Percentiles rank a stretch among this genome's conserved stretches.
Evolutionary conservation across 192 early-diverging fungal species (phyloP).

Genomic region (Podila verticillata): DNA sequence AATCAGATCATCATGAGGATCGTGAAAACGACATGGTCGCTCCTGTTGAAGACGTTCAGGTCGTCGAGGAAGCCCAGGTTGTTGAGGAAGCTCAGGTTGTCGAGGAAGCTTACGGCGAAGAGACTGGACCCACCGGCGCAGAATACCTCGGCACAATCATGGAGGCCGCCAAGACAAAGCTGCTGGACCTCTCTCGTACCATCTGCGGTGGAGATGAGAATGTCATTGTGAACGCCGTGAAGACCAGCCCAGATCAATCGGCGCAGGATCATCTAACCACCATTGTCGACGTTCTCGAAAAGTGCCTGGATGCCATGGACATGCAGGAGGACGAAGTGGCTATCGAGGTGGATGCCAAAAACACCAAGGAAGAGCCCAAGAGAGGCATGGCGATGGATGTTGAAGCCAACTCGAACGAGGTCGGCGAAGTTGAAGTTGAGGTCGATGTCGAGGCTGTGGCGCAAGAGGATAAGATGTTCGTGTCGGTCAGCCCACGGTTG

Average conservation of each 20-base stretch:
- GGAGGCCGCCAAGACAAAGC: constrained; percentile 14
- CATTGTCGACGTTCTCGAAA: constrained; percentile 11
- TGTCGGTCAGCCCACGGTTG: constrained; percentile 17
- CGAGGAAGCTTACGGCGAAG: neutral
- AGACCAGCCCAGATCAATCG: neutral
- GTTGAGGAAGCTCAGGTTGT: constrained; percentile 1
- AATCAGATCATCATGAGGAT: neutral
- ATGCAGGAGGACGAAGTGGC: neutral
- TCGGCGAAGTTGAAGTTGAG: neutral
- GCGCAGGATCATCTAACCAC: neutral
- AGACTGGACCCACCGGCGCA: constrained; percentile 6
- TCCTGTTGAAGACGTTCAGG: no score
- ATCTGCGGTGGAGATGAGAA: constrained; percentile 19
- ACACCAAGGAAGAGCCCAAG: neutral
- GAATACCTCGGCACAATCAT: constrained; percentile 24
- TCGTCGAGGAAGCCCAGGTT: neutral
- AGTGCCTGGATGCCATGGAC: constrained; percentile 33
- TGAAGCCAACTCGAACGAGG: neutral
- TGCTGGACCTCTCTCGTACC: constrained; percentile 12
- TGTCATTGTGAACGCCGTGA: constrained; percentile 18
- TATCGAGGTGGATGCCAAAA: neutral
- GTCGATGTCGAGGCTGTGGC: neutral
- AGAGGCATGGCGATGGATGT: constrained; percentile 16
- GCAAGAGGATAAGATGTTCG: neutral
- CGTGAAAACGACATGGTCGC: no score